Percentiles rank a stretch among this genome's conserved stretches.
These are phyloP conservation scores for Gamsiella multidivaricata DNA, from an alignment of 192 early-diverging fungal species.

Conservation along the genomic window DNA sequence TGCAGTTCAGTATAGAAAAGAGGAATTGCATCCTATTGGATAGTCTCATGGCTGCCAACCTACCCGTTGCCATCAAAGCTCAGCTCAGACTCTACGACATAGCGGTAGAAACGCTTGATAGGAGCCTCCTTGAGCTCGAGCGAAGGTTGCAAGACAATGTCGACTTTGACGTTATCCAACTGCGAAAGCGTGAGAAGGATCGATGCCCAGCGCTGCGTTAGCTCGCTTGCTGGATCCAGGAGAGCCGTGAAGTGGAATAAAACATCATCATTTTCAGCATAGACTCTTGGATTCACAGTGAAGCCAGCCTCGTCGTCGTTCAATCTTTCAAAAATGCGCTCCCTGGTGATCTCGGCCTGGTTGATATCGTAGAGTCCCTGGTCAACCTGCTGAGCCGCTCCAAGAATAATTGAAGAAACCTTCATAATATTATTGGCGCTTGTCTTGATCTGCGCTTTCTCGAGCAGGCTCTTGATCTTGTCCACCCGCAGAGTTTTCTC, in stretches of 20 bases:
- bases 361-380: slow-evolving; percentile 46
- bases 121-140: slow-evolving; percentile 71
- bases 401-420: slow-evolving; percentile 17
- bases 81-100: slow-evolving; percentile 73
- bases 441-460: slow-evolving; percentile 1
- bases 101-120: slow-evolving; percentile 91
- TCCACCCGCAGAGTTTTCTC: slow-evolving; percentile 67
- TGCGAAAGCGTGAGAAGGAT: slow-evolving; percentile 75
- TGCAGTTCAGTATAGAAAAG: neutral
- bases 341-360: slow-evolving; percentile 22
- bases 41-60: no score
- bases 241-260: slow-evolving; percentile 64
- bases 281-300: slow-evolving; percentile 21
- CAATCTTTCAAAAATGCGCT: slow-evolving; percentile 24
- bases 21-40: no score
- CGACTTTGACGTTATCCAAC: slow-evolving; percentile 71
- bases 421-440: slow-evolving; percentile 41
- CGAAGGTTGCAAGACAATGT: slow-evolving; percentile 76
- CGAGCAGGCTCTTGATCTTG: slow-evolving; percentile 33
- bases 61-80: slow-evolving; percentile 70
- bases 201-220: slow-evolving; percentile 81
- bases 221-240: slow-evolving; percentile 83
- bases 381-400: slow-evolving; percentile 24
- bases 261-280: slow-evolving; percentile 30
- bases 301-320: slow-evolving; percentile 24